Evolutionary conservation across 805 yeast species (phyloP).

Genomic region (Wickerhamomyces strasburgensis): DNA sequence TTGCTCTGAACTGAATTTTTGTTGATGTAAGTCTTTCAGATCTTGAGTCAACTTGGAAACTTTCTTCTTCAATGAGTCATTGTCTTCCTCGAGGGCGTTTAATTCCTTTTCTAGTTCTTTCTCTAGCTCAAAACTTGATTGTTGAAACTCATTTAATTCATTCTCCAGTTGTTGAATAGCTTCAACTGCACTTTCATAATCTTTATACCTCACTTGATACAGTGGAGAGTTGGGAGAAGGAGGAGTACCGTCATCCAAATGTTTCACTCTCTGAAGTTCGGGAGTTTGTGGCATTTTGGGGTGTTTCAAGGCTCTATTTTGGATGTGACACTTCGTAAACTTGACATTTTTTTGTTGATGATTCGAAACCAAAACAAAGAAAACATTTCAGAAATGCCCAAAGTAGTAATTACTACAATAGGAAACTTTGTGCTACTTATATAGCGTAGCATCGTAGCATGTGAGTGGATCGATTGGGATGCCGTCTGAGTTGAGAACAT

Average conservation of each 20-base stretch:
- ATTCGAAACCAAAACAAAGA: too few species aligned
- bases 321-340: too few species aligned
- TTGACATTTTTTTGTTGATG: too few species aligned
- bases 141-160: constrained; percentile 39
- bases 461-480: too few species aligned
- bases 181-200: constrained; percentile 28
- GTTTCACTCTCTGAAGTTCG: not conserved
- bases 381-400: too few species aligned
- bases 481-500: too few species aligned
- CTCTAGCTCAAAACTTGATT: constrained; percentile 40
- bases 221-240: constrained; percentile 13
- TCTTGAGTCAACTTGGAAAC: constrained; percentile 22
- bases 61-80: constrained; percentile 17
- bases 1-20: constrained; percentile 25
- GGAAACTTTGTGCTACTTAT: too few species aligned
- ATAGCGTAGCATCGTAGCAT: too few species aligned
- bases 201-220: constrained; percentile 22
- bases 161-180: constrained; percentile 36
- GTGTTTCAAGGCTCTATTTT: too few species aligned
- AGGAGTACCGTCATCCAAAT: constrained; percentile 1
- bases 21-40: constrained; percentile 23
- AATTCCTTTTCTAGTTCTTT: constrained; percentile 39
- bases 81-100: constrained; percentile 27
- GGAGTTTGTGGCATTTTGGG: not conserved
- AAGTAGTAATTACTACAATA: too few species aligned